Evolutionary conservation across 1,284 basidiomycete genomes (phyloP).

Genomic region (Tylopilus orsonianus): DNA sequence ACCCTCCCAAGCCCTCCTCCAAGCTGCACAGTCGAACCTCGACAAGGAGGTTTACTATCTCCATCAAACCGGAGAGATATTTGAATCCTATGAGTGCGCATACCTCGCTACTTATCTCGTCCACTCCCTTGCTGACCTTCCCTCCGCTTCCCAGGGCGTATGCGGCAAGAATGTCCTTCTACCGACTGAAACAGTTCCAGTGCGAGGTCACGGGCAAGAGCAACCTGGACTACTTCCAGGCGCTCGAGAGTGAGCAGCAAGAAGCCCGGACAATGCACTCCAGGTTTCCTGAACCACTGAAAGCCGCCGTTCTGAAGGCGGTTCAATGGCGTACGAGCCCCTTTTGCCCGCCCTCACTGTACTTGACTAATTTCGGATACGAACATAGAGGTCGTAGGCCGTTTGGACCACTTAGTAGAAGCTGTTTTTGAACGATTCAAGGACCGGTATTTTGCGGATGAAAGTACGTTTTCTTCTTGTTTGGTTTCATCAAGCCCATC

Average conservation of each 20-base stretch:
- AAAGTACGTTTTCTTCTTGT: slow-evolving; percentile 60
- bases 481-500: slow-evolving; percentile 22
- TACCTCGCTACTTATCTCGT: slow-evolving; percentile 10
- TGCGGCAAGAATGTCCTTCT: slow-evolving; percentile 89
- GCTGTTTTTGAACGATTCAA: slow-evolving; percentile 94
- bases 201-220: slow-evolving; percentile 95
- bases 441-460: slow-evolving; percentile 88
- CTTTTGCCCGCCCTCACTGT: slow-evolving; percentile 21
- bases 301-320: slow-evolving; percentile 84
- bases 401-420: slow-evolving; percentile 93
- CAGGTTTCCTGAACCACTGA: slow-evolving; percentile 90
- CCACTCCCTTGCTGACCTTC: slow-evolving; percentile 25
- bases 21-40: slow-evolving; percentile 59
- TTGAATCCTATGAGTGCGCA: slow-evolving; percentile 88
- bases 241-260: slow-evolving; percentile 85
- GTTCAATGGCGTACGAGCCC: slow-evolving; percentile 91
- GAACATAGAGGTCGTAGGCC: slow-evolving; percentile 85
- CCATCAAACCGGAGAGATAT: slow-evolving; percentile 91
- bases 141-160: slow-evolving; percentile 65
- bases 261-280: slow-evolving; percentile 88
- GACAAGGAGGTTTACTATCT: slow-evolving; percentile 86
- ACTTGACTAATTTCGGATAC: slow-evolving; percentile 15
- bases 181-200: slow-evolving; percentile 90
- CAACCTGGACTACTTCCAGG: slow-evolving; percentile 91
- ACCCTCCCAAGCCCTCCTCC: slow-evolving; percentile 67